Conservation (phyloP, 257 asterid genomes). For the Dorcoceras hygrometricum region DNA sequence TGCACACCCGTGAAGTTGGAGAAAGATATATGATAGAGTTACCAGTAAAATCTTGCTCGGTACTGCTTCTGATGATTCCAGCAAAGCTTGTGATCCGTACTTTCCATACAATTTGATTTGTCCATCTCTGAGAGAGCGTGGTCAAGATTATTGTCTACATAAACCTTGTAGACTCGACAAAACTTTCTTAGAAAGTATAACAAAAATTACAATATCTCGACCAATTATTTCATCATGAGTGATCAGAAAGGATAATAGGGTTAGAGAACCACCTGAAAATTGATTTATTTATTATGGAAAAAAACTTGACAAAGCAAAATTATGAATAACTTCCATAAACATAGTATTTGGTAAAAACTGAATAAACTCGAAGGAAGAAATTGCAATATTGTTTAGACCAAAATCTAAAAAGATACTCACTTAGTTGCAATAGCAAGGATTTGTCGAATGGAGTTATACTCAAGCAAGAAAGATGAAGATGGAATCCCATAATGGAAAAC, state of each 20-base stretch:
- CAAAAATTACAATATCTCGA: not conserved
- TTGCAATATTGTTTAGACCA: not conserved
- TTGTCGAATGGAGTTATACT: constrained; percentile 60
- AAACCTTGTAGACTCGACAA: constrained; percentile 12
- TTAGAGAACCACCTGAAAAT: not conserved
- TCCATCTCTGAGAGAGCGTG: constrained; percentile 57
- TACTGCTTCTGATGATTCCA: constrained; percentile 60
- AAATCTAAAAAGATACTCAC: constrained; percentile 35
- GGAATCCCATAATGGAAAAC: constrained; percentile 89
- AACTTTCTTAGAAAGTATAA: not conserved
- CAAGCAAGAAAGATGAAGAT: constrained; percentile 53
- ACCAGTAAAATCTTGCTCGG: constrained; percentile 74
- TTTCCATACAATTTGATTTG: constrained; percentile 76
- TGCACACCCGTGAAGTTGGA: not conserved
- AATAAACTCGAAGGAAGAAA: constrained; percentile 10
- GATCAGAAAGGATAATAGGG: not conserved
- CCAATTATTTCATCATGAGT: constrained; percentile 7
- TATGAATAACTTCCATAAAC: not conserved
- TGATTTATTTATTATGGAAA: not conserved
- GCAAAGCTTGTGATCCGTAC: constrained; percentile 69
- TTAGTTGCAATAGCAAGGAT: constrained; percentile 75
- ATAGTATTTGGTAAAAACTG: not conserved
- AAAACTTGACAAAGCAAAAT: not conserved
- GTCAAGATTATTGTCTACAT: constrained; percentile 14
- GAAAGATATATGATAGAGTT: constrained; percentile 16